Evolutionary conservation across 2,329 filamentous ascomycete genomes (phyloP).

Genomic region (Ascochyta clinopodiicola): DNA sequence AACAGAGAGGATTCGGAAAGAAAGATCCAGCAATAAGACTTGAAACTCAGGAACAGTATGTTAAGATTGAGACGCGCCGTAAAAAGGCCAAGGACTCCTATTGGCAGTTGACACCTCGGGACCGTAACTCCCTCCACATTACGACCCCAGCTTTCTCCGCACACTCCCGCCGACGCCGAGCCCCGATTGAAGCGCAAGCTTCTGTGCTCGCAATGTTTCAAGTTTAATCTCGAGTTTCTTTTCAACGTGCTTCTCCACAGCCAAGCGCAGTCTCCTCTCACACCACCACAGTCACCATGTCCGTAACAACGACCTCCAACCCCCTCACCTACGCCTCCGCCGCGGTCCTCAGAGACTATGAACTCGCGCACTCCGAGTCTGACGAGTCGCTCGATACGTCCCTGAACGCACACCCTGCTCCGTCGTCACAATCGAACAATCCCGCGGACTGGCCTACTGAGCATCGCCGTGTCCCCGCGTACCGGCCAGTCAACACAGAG

Average conservation of each 20-base stretch:
- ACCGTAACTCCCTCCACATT: conserved; percentile 4
- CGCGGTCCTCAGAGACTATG: conserved; percentile 54
- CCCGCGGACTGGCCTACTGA: conserved; percentile 55
- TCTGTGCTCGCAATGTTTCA: neutral
- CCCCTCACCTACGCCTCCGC: conserved; percentile 46
- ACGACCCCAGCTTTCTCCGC: conserved; percentile 12
- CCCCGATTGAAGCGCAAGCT: neutral
- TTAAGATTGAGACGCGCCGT: neutral
- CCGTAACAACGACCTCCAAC: conserved; percentile 54
- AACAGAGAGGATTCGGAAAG: neutral
- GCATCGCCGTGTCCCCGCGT: conserved; percentile 56
- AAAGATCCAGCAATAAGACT: neutral
- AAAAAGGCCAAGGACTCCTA: neutral
- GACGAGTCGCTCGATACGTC: conserved; percentile 29
- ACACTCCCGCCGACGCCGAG: conserved; percentile 7
- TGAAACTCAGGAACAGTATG: neutral
- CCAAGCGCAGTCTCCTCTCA: too few relatives aligned
- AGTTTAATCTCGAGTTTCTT: neutral
- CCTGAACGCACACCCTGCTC: conserved; percentile 38
- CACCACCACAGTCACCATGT: conserved; percentile 44
- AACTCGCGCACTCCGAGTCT: conserved; percentile 52
- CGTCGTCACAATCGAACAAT: conserved; percentile 35
- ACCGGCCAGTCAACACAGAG: conserved; percentile 55
- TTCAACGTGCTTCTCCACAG: neutral
- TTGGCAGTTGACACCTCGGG: conserved; percentile 2